Conservation (phyloP, 148 eudicot species). For the Fallopia convolvulus region DNA sequence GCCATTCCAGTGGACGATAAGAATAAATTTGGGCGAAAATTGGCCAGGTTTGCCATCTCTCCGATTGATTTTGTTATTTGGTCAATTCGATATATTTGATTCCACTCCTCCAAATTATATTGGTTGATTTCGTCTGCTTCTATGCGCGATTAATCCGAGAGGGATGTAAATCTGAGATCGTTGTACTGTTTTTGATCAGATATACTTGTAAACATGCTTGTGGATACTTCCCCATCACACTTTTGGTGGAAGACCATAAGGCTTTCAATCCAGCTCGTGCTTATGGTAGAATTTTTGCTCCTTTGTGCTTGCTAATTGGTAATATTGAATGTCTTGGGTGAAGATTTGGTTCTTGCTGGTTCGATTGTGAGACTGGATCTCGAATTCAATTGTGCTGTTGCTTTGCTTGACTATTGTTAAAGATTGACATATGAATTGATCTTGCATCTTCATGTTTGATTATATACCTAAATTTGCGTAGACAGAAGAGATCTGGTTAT, state of each 20-base stretch:
- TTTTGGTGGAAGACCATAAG: constrained; percentile 1
- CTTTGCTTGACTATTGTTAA: background rate
- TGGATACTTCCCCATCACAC: background rate
- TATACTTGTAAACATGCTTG: constrained; percentile 4
- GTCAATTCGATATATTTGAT: background rate
- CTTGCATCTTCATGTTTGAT: background rate
- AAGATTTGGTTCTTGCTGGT: background rate
- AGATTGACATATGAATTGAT: background rate
- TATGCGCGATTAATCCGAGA: background rate
- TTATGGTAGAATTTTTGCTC: background rate
- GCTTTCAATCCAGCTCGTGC: background rate
- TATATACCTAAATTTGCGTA: background rate
- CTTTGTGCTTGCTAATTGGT: background rate
- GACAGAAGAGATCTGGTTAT: background rate
- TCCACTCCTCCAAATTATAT: background rate
- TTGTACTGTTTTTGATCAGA: background rate
- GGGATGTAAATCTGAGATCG: background rate
- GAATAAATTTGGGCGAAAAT: constrained; percentile 52
- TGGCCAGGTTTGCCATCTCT: constrained; percentile 44
- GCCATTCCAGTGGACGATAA: constrained; percentile 67
- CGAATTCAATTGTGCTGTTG: background rate
- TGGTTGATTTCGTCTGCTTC: background rate
- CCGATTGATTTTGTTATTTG: background rate
- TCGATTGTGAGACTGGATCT: background rate
- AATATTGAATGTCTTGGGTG: background rate